Percentiles rank a stretch among this genome's conserved stretches.
Conservation (phyloP, 2,329 filamentous ascomycete species). For the Penicillium hordei region DNA sequence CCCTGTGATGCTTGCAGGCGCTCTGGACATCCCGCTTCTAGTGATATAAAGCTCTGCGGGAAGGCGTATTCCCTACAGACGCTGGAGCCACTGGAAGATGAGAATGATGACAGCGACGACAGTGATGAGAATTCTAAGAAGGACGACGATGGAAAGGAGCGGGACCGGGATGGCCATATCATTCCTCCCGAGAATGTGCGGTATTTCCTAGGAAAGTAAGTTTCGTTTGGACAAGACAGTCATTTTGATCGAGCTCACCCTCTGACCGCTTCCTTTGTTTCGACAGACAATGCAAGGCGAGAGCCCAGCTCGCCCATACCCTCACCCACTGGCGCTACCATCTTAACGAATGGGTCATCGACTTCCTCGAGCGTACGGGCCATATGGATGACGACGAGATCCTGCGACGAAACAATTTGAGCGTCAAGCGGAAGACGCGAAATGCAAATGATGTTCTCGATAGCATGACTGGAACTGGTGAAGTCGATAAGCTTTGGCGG, state of each 20-base stretch:
- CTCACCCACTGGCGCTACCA: conserved; percentile 74
- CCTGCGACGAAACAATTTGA: conserved; percentile 61
- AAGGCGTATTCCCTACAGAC: conserved; percentile 65
- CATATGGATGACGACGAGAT: conserved; percentile 60
- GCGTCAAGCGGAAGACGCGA: conserved; percentile 57
- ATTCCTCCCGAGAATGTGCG: conserved; percentile 47
- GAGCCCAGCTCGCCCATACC: conserved; percentile 68
- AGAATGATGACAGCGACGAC: conserved; percentile 46
- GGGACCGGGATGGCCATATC: conserved; percentile 47
- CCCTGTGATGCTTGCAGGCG: conserved; percentile 72
- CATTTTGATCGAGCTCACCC: not conserved
- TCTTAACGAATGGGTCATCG: conserved; percentile 70
- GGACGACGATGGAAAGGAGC: conserved; percentile 34
- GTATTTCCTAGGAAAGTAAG: conserved; percentile 56
- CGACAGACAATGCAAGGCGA: conserved; percentile 56
- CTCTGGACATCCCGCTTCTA: conserved; percentile 66
- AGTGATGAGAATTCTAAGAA: conserved; percentile 32
- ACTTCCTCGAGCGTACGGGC: conserved; percentile 59
- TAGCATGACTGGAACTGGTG: conserved; percentile 59
- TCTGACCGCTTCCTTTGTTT: not conserved
- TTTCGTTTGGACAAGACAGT: not conserved
- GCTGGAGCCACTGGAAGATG: conserved; percentile 61
- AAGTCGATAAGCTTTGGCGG: conserved; percentile 62
- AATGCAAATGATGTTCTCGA: conserved; percentile 65
- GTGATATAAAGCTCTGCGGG: conserved; percentile 62